Evolutionary conservation across 139 green algal genomes (phyloP).

Genomic region (Zygnema cylindricum): DNA sequence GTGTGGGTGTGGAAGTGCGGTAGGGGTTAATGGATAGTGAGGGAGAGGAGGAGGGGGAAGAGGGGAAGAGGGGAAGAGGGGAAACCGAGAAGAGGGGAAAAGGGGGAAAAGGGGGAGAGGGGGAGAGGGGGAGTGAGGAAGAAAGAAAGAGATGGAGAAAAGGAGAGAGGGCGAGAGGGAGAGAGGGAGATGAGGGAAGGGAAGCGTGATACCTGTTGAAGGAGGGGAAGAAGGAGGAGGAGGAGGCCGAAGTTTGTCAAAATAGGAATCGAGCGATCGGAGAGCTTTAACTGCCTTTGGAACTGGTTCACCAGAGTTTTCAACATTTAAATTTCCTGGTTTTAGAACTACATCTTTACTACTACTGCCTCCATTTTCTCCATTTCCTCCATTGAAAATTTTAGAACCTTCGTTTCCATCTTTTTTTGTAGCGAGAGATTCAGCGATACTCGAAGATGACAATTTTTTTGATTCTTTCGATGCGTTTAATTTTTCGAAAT

Average conservation of each 20-base stretch:
- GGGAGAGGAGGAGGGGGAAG: not conserved
- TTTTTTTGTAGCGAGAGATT: no score
- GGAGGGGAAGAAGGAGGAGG: not conserved
- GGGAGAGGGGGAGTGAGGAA: conserved; percentile 1
- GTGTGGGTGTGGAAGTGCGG: no score
- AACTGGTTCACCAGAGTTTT: no score
- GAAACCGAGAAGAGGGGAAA: not conserved
- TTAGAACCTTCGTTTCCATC: no score
- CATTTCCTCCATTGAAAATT: no score
- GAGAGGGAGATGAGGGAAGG: not conserved
- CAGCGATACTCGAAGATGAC: no score
- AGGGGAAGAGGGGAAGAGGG: not conserved
- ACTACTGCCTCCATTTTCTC: no score
- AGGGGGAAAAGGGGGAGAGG: not conserved
- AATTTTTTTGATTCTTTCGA: conserved; percentile 10
- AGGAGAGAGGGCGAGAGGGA: not conserved
- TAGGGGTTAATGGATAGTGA: no score
- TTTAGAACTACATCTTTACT: no score
- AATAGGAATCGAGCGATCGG: not conserved
- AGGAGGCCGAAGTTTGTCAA: conserved; percentile 1
- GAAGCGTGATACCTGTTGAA: not conserved
- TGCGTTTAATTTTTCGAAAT: conserved; percentile 38
- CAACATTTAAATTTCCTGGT: no score
- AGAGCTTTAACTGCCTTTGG: not conserved
- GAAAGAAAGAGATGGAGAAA: not conserved